Conservation (phyloP, 225 moss, liverwort and hornwort species). For the Neckera pumila region DNA sequence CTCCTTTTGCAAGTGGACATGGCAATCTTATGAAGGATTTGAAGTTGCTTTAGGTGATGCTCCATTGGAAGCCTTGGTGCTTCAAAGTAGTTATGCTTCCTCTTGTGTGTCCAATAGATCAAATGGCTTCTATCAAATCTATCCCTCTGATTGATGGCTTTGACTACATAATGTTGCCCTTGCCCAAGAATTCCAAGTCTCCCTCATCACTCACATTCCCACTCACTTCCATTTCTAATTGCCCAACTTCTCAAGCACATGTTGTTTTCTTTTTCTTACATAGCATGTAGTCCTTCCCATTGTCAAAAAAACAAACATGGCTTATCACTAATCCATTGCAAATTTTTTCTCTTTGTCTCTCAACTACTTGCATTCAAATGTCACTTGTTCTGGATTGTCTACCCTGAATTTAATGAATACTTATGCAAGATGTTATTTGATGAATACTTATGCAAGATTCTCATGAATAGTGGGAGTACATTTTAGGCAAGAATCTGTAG, state of each 20-base stretch:
- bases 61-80: background rate
- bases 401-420: rapidly evolving
- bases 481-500: too few relatives aligned
- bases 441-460: too few relatives aligned
- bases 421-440: background rate
- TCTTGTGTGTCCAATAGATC: too few relatives aligned
- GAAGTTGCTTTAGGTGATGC: background rate
- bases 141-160: background rate
- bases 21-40: background rate
- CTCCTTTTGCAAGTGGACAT: background rate
- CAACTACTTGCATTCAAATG: background rate
- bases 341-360: background rate
- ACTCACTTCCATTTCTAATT: background rate
- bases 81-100: background rate
- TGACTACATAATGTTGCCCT: background rate
- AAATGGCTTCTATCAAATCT: background rate
- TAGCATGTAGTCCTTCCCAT: rapidly evolving
- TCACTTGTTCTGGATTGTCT: background rate
- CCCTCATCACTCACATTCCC: background rate
- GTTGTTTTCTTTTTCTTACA: background rate
- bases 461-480: too few relatives aligned
- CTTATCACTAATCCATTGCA: background rate
- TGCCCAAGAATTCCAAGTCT: background rate
- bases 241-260: background rate
- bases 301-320: background rate